Evolutionary conservation across 805 yeast species (phyloP).

Genomic region (Saccharomyces eubayanus): DNA sequence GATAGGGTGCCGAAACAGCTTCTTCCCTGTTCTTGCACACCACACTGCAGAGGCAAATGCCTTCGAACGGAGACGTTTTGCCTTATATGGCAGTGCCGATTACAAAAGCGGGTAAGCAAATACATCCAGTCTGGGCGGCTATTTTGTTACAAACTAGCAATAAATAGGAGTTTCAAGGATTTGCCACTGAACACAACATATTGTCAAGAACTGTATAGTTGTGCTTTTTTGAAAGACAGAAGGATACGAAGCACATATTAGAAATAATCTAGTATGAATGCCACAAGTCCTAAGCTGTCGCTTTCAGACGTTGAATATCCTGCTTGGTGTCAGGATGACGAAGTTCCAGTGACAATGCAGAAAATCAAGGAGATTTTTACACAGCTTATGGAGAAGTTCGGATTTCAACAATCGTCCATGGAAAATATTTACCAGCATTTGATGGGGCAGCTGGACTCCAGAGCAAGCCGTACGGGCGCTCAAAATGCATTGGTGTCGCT

Average conservation of each 20-base stretch:
- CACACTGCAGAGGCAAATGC: not conserved
- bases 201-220: not conserved
- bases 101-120: not conserved
- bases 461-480: constrained; percentile 73
- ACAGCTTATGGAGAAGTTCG: constrained; percentile 56
- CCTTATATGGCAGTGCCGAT: not conserved
- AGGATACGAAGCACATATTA: not conserved
- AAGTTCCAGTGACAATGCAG: constrained; percentile 64
- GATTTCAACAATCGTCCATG: constrained; percentile 75
- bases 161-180: not conserved
- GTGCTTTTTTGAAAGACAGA: not conserved
- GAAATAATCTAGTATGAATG: not conserved
- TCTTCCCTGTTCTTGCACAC: not conserved
- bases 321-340: constrained; percentile 34
- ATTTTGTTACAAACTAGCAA: not conserved
- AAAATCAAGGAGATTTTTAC: constrained; percentile 56
- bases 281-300: constrained; percentile 6
- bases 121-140: not conserved
- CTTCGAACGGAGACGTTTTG: not conserved
- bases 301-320: constrained; percentile 26
- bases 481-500: constrained; percentile 60
- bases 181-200: not conserved
- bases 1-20: not conserved
- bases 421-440: constrained; percentile 75
- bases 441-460: constrained; percentile 74